phyloP scores from a whole-genome alignment of 495 filamentous ascomycete species.

The Xylaria flabelliformis region DNA sequence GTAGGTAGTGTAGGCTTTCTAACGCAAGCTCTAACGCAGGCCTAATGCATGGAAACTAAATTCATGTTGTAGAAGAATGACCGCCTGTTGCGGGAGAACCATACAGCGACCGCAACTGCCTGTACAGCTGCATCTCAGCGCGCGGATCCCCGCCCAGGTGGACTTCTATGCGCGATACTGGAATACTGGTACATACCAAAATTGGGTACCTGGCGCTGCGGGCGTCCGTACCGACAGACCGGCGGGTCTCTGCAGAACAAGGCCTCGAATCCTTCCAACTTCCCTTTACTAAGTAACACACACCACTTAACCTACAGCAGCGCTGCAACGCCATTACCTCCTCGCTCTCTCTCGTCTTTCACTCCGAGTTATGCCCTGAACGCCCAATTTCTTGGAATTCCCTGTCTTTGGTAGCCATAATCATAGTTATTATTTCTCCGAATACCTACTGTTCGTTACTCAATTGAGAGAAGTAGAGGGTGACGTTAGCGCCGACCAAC shows the following conservation, averaged over 20 bases:
- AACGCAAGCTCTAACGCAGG: neutral
- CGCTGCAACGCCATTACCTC: constrained; percentile 14
- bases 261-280: constrained; percentile 30
- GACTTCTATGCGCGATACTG: neutral
- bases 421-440: neutral
- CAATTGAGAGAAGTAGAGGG: constrained; percentile 9
- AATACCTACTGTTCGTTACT: constrained; percentile 1
- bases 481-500: neutral
- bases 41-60: constrained; percentile 9
- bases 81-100: neutral
- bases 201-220: constrained; percentile 9
- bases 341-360: constrained; percentile 1
- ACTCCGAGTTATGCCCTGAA: neutral
- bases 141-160: constrained; percentile 3
- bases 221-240: constrained; percentile 24
- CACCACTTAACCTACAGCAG: neutral
- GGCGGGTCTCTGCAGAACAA: constrained; percentile 21
- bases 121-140: neutral
- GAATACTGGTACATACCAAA: neutral
- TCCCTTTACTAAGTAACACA: constrained; percentile 20
- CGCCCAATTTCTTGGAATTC: neutral
- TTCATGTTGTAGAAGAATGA: constrained; percentile 1
- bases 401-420: neutral
- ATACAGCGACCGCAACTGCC: neutral
- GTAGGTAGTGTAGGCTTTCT: neutral